phyloP scores from a whole-genome alignment of 768 basidiomycete genomes.

The Lactarius pseudohatsudake region DNA sequence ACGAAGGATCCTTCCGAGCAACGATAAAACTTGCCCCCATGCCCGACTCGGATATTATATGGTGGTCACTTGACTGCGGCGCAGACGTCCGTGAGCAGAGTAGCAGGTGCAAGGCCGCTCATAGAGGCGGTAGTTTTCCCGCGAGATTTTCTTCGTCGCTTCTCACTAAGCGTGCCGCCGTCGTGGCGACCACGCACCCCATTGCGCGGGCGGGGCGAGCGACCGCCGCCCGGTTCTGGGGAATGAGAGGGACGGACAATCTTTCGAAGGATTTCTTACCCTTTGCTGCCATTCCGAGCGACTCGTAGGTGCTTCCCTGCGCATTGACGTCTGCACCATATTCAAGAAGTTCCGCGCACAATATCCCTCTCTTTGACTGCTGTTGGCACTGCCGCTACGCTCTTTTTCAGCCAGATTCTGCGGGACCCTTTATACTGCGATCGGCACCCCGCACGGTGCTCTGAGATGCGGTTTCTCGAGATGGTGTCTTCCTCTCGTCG shows the following conservation, averaged over 20 bases:
- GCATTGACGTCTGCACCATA: constrained; percentile 23
- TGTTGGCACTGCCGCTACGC: background rate
- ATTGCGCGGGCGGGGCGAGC: background rate
- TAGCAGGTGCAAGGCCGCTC: constrained; percentile 4
- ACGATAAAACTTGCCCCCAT: background rate
- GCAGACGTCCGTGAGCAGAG: constrained; percentile 15
- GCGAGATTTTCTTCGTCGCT: background rate
- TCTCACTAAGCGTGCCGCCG: background rate
- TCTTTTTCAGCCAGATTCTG: background rate
- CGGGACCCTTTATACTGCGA: background rate
- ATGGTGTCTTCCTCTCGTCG: background rate
- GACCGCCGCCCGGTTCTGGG: background rate
- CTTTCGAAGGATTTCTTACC: background rate
- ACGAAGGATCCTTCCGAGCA: rapidly evolving
- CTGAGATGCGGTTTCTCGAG: background rate
- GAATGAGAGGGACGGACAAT: background rate
- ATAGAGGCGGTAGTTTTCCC: constrained; percentile 6
- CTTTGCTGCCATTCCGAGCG: background rate
- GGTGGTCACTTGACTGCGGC: constrained; percentile 12
- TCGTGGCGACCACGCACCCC: too few species aligned
- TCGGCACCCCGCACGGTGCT: background rate
- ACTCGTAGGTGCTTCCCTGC: constrained; percentile 19
- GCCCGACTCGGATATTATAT: background rate
- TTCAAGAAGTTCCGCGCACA: constrained; percentile 6
- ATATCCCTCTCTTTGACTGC: background rate